phyloP scores from a whole-genome alignment of 2,329 filamentous ascomycete genomes.

The Microcera coccophila region DNA sequence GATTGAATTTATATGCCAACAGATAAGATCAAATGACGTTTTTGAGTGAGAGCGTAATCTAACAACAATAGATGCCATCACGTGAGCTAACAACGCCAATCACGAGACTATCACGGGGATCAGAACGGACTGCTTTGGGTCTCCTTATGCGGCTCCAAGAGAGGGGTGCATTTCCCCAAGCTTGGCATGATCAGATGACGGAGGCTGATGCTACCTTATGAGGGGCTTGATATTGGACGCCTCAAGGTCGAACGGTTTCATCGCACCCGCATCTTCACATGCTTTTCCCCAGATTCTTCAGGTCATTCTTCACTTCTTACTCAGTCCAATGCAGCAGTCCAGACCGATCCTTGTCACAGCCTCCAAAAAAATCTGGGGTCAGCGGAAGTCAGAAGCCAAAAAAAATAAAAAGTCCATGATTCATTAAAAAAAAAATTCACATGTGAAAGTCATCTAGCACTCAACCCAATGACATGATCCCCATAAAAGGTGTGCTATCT shows the following conservation, averaged over 20 bases:
- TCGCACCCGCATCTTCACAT: background rate
- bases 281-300: background rate
- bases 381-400: background rate
- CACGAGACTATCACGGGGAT: too few relatives aligned
- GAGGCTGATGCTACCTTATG: background rate
- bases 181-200: background rate
- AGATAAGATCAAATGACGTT: too few relatives aligned
- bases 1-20: too few relatives aligned
- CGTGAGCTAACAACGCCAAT: background rate
- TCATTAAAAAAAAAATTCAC: slow-evolving; percentile 3
- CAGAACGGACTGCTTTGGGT: background rate
- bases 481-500: background rate
- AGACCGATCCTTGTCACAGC: background rate
- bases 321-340: background rate
- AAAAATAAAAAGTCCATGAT: background rate
- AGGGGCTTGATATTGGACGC: too few relatives aligned
- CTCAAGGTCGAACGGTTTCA: too few relatives aligned
- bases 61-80: too few relatives aligned
- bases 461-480: background rate
- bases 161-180: background rate
- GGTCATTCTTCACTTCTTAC: background rate
- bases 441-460: slow-evolving; percentile 9
- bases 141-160: background rate
- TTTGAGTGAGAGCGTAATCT: too few relatives aligned
- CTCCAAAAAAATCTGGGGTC: background rate